These are phyloP conservation scores for Candida dubliniensis DNA, from an alignment of 1,139 yeast species.

Conservation along the genomic window DNA sequence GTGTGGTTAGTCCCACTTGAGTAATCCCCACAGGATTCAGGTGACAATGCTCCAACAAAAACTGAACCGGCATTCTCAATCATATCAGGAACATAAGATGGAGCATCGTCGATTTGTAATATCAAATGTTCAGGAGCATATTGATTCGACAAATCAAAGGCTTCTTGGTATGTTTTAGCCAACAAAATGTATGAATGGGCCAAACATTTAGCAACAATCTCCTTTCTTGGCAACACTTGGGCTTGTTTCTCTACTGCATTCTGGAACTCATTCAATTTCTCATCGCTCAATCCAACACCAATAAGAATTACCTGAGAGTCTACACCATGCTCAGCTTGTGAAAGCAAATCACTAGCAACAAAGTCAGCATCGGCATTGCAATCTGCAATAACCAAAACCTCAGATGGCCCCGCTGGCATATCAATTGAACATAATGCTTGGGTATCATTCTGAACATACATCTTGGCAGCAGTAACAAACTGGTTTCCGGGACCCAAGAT, in stretches of 20 bases:
- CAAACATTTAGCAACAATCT: slow-evolving; percentile 87
- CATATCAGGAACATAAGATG: slow-evolving; percentile 60
- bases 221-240: slow-evolving; percentile 82
- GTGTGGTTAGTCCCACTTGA: slow-evolving; percentile 98
- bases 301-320: slow-evolving; percentile 95
- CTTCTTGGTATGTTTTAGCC: slow-evolving; percentile 69
- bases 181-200: slow-evolving; percentile 82
- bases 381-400: slow-evolving; percentile 92
- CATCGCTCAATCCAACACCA: slow-evolving; percentile 68
- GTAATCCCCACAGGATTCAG: slow-evolving; percentile 98
- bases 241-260: slow-evolving; percentile 86
- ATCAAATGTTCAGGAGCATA: slow-evolving; percentile 98
- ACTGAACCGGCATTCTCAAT: slow-evolving; percentile 95
- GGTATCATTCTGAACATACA: slow-evolving; percentile 94
- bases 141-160: slow-evolving; percentile 77
- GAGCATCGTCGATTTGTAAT: slow-evolving; percentile 80
- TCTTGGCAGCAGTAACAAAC: slow-evolving; percentile 98
- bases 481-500: slow-evolving; percentile 99
- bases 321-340: slow-evolving; percentile 98
- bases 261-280: slow-evolving; percentile 67
- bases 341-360: slow-evolving; percentile 90
- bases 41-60: slow-evolving; percentile 93
- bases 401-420: slow-evolving; percentile 99
- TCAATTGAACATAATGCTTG: slow-evolving; percentile 94
- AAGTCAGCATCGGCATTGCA: slow-evolving; percentile 84